These are phyloP conservation scores for Rhynchosporium graminicola DNA, from an alignment of 2,329 filamentous ascomycete genomes.

Conservation along the genomic window DNA sequence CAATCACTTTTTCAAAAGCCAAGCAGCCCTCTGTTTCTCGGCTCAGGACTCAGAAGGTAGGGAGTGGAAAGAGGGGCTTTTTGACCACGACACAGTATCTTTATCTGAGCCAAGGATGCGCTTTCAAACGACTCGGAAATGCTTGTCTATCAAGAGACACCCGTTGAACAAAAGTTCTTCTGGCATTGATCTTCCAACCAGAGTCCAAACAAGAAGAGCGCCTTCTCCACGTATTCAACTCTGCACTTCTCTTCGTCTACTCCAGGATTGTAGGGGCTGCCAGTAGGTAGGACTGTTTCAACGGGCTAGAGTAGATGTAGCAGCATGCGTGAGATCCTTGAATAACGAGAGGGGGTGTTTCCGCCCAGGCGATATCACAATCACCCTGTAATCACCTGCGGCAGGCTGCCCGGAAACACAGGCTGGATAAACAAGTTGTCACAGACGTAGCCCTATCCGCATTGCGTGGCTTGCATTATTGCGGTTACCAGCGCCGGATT, in stretches of 20 bases:
- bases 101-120: neutral
- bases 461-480: neutral
- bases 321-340: slow-evolving; percentile 5
- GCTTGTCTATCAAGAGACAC: neutral
- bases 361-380: neutral
- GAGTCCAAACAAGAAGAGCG: neutral
- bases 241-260: slow-evolving; percentile 3
- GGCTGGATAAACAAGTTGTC: neutral
- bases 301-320: neutral
- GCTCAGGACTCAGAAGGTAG: neutral
- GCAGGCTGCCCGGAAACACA: neutral
- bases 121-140: slow-evolving; percentile 8
- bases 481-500: slow-evolving; percentile 18
- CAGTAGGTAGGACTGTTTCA: slow-evolving; percentile 1
- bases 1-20: neutral
- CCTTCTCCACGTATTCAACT: neutral
- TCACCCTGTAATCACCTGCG: slow-evolving; percentile 1
- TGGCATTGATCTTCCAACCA: neutral
- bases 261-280: neutral
- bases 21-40: neutral
- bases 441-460: neutral
- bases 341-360: neutral
- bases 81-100: neutral
- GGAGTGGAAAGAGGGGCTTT: neutral
- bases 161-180: neutral